phyloP scores from a whole-genome alignment of 2,329 filamentous ascomycete species.

The Diaporthe batatas region DNA sequence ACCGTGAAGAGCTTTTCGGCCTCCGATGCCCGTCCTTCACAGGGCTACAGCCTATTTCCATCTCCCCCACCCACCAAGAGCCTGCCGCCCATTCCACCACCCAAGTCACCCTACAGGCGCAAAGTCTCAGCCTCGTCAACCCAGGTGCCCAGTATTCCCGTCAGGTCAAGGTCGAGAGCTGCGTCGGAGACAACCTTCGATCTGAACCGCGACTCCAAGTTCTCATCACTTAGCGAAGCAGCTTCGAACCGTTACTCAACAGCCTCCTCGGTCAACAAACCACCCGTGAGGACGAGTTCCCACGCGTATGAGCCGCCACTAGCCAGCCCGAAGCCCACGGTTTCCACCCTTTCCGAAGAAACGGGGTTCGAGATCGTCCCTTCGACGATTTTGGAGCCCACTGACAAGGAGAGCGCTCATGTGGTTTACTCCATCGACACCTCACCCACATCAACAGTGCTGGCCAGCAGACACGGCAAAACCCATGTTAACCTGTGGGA shows the following conservation, averaged over 20 bases:
- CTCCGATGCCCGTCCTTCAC: background rate
- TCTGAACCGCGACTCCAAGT: constrained; percentile 33
- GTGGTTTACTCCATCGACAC: constrained; percentile 54
- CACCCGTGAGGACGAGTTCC: constrained; percentile 34
- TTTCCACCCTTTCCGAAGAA: constrained; percentile 25
- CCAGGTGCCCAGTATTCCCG: constrained; percentile 16
- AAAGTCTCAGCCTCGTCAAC: background rate
- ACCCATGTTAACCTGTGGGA: constrained; percentile 49
- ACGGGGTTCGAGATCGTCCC: constrained; percentile 33
- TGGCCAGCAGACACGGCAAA: constrained; percentile 53
- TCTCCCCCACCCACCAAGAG: constrained; percentile 39
- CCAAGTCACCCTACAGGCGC: constrained; percentile 27
- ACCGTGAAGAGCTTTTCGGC: background rate
- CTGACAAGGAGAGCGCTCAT: constrained; percentile 48
- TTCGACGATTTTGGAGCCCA: constrained; percentile 46
- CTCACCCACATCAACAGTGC: constrained; percentile 50
- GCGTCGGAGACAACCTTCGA: constrained; percentile 27
- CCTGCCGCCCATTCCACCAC: constrained; percentile 40
- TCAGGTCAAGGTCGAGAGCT: constrained; percentile 29
- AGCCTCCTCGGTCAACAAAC: constrained; percentile 20
- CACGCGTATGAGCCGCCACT: constrained; percentile 21
- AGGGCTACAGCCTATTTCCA: constrained; percentile 39
- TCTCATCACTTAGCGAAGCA: constrained; percentile 28
- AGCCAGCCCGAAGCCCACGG: background rate
- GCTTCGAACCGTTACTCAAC: constrained; percentile 33